Percentiles rank a stretch among this genome's conserved stretches.
These are phyloP conservation scores for Psidium friedrichsthalianum DNA, from an alignment of 345 rosid genomes.

Conservation along the genomic window DNA sequence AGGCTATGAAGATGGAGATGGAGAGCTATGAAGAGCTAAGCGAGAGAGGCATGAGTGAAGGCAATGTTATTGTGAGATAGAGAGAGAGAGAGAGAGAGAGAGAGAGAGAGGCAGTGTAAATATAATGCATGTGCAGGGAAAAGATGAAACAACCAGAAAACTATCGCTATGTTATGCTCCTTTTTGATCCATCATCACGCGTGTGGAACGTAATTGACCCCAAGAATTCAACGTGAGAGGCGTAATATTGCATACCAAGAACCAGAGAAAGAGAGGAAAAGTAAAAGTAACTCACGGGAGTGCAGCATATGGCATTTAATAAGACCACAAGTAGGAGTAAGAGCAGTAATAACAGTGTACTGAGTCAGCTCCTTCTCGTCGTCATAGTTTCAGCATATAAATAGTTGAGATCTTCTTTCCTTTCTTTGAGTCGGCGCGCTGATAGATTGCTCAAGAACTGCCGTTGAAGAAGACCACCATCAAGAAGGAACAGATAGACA, in stretches of 20 bases:
- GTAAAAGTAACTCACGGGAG: constrained; percentile 46
- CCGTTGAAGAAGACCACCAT: background rate
- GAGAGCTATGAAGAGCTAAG: background rate
- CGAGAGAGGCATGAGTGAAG: constrained; percentile 1
- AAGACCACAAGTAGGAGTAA: background rate
- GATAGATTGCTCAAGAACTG: background rate
- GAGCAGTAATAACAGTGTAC: background rate
- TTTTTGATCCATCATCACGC: constrained; percentile 20
- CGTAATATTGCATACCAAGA: background rate
- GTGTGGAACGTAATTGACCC: constrained; percentile 34
- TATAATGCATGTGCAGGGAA: constrained; percentile 4
- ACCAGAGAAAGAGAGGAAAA: background rate
- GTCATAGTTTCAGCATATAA: background rate
- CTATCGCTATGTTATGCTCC: background rate
- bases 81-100: background rate
- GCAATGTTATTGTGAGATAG: background rate
- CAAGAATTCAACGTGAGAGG: constrained; percentile 47
- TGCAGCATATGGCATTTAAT: constrained; percentile 43
- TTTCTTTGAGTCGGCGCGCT: background rate
- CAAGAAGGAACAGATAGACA: no score
- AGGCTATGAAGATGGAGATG: background rate
- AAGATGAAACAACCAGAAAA: background rate
- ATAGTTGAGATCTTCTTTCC: background rate
- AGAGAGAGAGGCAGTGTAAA: background rate
- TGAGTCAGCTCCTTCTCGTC: background rate